Percentiles rank a stretch among this genome's conserved stretches.
Evolutionary conservation across 352 stramenopile species (phyloP).

Genomic region (Albugo candida): DNA sequence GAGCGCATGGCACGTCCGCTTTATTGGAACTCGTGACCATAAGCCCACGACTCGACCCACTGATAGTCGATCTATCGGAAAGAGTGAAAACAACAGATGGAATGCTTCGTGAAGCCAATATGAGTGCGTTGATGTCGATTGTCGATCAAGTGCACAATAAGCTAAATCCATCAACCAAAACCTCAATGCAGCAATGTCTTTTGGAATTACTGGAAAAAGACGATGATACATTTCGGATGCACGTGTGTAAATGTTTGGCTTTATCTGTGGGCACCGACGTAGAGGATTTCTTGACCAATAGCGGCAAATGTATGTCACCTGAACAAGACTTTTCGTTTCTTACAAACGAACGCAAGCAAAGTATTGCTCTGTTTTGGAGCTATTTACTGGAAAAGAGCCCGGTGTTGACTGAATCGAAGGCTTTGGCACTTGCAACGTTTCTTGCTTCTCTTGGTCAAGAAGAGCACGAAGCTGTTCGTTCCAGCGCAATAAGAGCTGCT

Average conservation of each 20-base stretch:
- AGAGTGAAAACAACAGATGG: slow-evolving; percentile 39
- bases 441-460: slow-evolving; percentile 30
- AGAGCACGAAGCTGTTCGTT: slow-evolving; percentile 43
- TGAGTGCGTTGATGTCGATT: slow-evolving; percentile 44
- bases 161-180: slow-evolving; percentile 29
- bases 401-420: slow-evolving; percentile 4
- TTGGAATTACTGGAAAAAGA: slow-evolving; percentile 37
- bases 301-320: slow-evolving; percentile 15
- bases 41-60: slow-evolving; percentile 87
- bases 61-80: slow-evolving; percentile 90
- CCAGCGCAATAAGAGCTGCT: slow-evolving; percentile 29
- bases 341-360: slow-evolving; percentile 21
- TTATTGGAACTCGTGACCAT: slow-evolving; percentile 88
- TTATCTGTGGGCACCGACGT: slow-evolving; percentile 27
- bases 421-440: slow-evolving; percentile 10
- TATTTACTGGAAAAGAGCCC: slow-evolving; percentile 27
- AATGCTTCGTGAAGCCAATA: slow-evolving; percentile 58
- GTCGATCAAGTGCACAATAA: slow-evolving; percentile 48
- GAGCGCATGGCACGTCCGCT: slow-evolving; percentile 77
- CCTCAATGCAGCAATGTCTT: slow-evolving; percentile 33
- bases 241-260: slow-evolving; percentile 48
- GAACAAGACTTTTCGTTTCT: slow-evolving; percentile 1
- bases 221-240: slow-evolving; percentile 41
- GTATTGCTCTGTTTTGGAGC: slow-evolving; percentile 32
- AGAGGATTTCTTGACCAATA: slow-evolving; percentile 17